These are phyloP conservation scores for Vitis hybrid DNA, from an alignment of 177 flowering plant genomes.

Conservation along the genomic window DNA sequence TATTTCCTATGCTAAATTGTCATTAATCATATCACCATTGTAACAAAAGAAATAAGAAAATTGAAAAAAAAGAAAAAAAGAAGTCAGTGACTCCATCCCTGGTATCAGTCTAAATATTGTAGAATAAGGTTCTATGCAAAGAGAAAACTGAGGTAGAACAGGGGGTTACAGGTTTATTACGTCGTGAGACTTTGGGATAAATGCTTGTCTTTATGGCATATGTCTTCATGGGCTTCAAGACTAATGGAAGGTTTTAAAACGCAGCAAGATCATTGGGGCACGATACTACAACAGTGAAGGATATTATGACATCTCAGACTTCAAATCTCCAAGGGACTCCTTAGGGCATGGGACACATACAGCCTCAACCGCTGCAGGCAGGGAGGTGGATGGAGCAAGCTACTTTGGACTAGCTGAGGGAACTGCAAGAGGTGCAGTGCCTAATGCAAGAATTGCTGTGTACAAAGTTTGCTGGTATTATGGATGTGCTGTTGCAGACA, in stretches of 20 bases:
- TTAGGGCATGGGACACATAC: slow-evolving; percentile 64
- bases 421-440: slow-evolving; percentile 52
- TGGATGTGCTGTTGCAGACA: slow-evolving; percentile 47
- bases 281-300: slow-evolving; percentile 34
- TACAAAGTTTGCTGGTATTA: slow-evolving; percentile 58
- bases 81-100: too few species aligned
- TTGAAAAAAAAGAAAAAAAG: too few species aligned
- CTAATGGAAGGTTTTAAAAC: slow-evolving; percentile 5
- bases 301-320: background rate
- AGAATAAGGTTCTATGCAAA: too few species aligned
- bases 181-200: too few species aligned
- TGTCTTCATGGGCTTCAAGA: too few species aligned
- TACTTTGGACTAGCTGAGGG: slow-evolving; percentile 46
- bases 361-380: slow-evolving; percentile 60
- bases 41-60: too few species aligned
- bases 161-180: too few species aligned
- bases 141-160: too few species aligned
- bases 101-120: too few species aligned
- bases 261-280: slow-evolving; percentile 63
- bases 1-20: too few species aligned
- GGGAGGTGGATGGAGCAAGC: slow-evolving; percentile 32
- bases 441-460: slow-evolving; percentile 46
- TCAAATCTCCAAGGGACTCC: slow-evolving; percentile 47
- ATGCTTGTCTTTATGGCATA: too few species aligned
- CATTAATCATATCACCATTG: too few species aligned